phyloP scores from a whole-genome alignment of 331 rosid genomes.

The Telfairia occidentalis region DNA sequence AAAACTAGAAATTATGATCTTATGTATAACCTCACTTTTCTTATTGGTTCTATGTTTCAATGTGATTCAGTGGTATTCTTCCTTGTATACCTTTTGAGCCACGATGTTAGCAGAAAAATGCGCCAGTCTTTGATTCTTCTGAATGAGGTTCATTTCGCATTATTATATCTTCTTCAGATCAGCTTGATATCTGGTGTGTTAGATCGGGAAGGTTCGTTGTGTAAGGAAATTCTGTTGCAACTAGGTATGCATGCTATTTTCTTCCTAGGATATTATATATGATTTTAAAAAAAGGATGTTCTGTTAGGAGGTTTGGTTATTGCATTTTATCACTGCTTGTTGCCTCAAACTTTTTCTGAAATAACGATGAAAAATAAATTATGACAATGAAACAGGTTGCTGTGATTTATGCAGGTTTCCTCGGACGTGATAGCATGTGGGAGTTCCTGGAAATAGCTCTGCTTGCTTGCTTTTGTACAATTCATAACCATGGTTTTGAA shows the following conservation, averaged over 20 bases:
- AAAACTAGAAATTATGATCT: conserved; percentile 14
- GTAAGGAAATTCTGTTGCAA: conserved; percentile 60
- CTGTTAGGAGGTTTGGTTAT: background rate
- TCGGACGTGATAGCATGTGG: conserved; percentile 70
- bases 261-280: background rate
- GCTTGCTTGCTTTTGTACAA: conserved; percentile 92
- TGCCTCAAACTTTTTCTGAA: background rate
- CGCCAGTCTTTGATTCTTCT: conserved; percentile 79
- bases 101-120: conserved; percentile 55
- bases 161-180: conserved; percentile 76
- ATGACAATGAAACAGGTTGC: background rate
- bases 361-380: background rate
- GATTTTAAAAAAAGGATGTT: background rate
- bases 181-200: conserved; percentile 53
- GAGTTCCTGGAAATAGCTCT: conserved; percentile 88
- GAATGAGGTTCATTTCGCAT: conserved; percentile 80
- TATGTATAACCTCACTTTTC: conserved; percentile 19
- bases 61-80: conserved; percentile 80
- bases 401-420: conserved; percentile 57
- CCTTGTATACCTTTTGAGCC: conserved; percentile 81
- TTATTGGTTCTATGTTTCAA: conserved; percentile 31
- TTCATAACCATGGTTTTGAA: conserved; percentile 89
- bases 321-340: background rate
- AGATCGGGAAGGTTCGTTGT: conserved; percentile 65
- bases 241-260: conserved; percentile 47